Conservation (phyloP, 768 basidiomycete species). For the Kwoniella sp. region DNA sequence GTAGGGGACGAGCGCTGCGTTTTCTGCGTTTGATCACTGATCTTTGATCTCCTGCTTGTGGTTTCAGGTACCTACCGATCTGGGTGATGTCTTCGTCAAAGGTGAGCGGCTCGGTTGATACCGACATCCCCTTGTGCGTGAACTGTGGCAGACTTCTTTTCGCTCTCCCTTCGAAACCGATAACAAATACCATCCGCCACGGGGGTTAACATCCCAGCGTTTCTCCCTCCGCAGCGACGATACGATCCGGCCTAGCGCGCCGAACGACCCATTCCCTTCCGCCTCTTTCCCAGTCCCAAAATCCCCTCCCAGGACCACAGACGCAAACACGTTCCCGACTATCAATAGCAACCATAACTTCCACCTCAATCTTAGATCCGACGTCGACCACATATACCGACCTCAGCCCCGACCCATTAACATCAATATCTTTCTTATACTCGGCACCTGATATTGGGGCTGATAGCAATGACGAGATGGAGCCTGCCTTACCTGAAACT, state of each 20-base stretch:
- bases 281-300: not conserved
- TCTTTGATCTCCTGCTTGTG: too few species aligned
- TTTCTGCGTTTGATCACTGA: too few species aligned
- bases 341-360: not conserved
- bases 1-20: too few species aligned
- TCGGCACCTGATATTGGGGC: not conserved
- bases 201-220: too few species aligned
- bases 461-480: not conserved
- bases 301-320: not conserved
- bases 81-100: conserved; percentile 12
- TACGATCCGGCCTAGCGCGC: conserved; percentile 1
- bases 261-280: conserved; percentile 4
- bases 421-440: not conserved
- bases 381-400: too few species aligned
- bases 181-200: too few species aligned
- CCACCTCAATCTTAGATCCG: not conserved
- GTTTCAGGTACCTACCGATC: conserved; percentile 7
- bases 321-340: not conserved
- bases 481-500: not conserved
- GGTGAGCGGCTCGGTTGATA: too few species aligned
- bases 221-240: too few species aligned
- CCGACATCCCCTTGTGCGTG: too few species aligned
- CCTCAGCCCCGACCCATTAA: not conserved
- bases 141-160: not conserved
- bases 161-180: too few species aligned